Conservation (phyloP, 805 yeast species). For the Lipomyces sp. region DNA sequence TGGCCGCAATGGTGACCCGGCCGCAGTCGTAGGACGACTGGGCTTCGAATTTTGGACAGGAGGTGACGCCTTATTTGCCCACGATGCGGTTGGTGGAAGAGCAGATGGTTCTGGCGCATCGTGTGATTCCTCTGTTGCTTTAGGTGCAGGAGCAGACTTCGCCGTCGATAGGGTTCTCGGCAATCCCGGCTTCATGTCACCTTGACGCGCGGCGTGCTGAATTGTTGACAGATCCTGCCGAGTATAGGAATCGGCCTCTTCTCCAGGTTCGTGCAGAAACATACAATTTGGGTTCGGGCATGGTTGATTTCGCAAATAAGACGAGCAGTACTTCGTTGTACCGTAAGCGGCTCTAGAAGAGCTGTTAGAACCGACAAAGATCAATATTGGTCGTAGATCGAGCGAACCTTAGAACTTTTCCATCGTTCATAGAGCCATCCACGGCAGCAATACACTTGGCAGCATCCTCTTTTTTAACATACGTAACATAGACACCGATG, state of each 20-base stretch:
- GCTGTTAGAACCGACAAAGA: background rate
- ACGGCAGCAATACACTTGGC: slow-evolving; percentile 89
- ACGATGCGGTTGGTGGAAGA: slow-evolving; percentile 73
- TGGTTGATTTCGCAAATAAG: slow-evolving; percentile 89
- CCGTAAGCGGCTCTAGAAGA: slow-evolving; percentile 84
- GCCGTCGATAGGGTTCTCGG: slow-evolving; percentile 4
- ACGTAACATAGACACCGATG: slow-evolving; percentile 94
- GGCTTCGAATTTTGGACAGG: slow-evolving; percentile 39
- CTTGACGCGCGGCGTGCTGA: slow-evolving; percentile 49
- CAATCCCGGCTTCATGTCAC: slow-evolving; percentile 38
- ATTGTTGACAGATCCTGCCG: slow-evolving; percentile 84
- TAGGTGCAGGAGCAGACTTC: slow-evolving; percentile 7
- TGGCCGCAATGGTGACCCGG: background rate
- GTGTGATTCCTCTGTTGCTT: slow-evolving; percentile 20
- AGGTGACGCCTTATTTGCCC: slow-evolving; percentile 57
- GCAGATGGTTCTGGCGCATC: slow-evolving; percentile 50
- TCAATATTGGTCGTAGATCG: background rate
- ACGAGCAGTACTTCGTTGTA: slow-evolving; percentile 97
- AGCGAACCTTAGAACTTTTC: slow-evolving; percentile 66
- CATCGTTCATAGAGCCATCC: slow-evolving; percentile 91
- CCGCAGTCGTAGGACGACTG: slow-evolving; percentile 9
- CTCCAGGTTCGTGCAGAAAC: slow-evolving; percentile 99
- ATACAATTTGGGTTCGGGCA: slow-evolving; percentile 99
- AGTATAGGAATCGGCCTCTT: slow-evolving; percentile 96
- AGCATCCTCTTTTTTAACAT: slow-evolving; percentile 92